phyloP scores from a whole-genome alignment of 768 basidiomycete species.

The Agrocybe chaxingu region DNA sequence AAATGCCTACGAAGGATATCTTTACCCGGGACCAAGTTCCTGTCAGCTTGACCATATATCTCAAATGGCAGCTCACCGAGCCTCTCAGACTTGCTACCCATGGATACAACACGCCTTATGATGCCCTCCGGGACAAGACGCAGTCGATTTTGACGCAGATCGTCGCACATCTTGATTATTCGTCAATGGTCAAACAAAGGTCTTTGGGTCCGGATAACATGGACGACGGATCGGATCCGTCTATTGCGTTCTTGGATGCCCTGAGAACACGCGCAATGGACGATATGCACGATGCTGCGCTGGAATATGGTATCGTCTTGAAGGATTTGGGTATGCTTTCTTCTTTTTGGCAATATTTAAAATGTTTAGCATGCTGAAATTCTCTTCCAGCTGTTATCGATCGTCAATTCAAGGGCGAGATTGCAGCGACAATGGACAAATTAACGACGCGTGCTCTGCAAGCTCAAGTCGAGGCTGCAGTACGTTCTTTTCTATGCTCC shows the following conservation, averaged over 20 bases:
- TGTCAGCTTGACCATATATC: slow-evolving; percentile 77
- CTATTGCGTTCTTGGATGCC: slow-evolving; percentile 79
- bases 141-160: slow-evolving; percentile 87
- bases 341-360: neutral
- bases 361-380: neutral
- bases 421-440: slow-evolving; percentile 82
- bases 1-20: slow-evolving; percentile 87
- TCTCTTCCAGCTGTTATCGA: slow-evolving; percentile 68
- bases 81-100: slow-evolving; percentile 71
- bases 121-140: slow-evolving; percentile 76
- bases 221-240: slow-evolving; percentile 66
- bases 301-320: slow-evolving; percentile 80
- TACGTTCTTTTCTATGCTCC: slow-evolving; percentile 27
- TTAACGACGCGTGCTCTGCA: slow-evolving; percentile 78
- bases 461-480: slow-evolving; percentile 85
- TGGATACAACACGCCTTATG: slow-evolving; percentile 82
- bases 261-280: slow-evolving; percentile 83
- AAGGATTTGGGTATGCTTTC: slow-evolving; percentile 65
- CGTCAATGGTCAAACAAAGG: slow-evolving; percentile 68
- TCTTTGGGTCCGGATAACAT: slow-evolving; percentile 73
- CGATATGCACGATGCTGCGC: slow-evolving; percentile 76
- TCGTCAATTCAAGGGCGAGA: slow-evolving; percentile 86
- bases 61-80: slow-evolving; percentile 67
- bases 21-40: slow-evolving; percentile 88
- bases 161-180: slow-evolving; percentile 67